Base-by-base conservation (phyloP, 1,139 yeast species). In the Cylindricascospora bacillispora region DNA sequence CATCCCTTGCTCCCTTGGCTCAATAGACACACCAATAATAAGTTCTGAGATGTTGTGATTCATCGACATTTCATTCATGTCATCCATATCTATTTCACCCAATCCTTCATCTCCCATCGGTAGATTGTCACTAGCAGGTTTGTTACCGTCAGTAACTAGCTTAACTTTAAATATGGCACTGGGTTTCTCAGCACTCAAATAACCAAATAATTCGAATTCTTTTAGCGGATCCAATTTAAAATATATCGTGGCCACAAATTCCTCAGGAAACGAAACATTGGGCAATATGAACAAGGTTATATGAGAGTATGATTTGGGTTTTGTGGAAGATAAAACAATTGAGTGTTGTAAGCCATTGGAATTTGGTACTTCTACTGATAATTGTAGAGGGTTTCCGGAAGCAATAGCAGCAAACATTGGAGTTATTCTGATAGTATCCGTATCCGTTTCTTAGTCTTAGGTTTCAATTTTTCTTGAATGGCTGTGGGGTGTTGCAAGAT, bases 121-220 rank as follows among this genome's bases (percentile, higher is more conserved):
- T 7, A 18, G 21, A 15, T 54, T 60, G 45, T 50, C 23, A 29
- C 40, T 49, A 25, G 45, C 33, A n/a, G 47, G 28, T 18, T 40
- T 35, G 11, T 34, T 26, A 16, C 39, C 31, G 6, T 49, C 31
- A 28, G 39, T 35, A 15, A 57, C 49, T 62, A 75, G 52, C 29
- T 73, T 79, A 37, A 89, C 66, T 48, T 76, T 79, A 61, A 81
- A 89, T 5, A 89, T 89, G 1, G 97, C 95, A 33, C 94, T 80
- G 14, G 93, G 97, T 50, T 89, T 89, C 25, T 58, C 59, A 2
- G 71, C 65, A 25, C 80, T 73, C 25, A 92, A 57, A 7, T 59
- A 81, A 51, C 98, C 98, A 27, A 89, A 66, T 13, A 89, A 58
- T 41, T 72, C 71, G 56, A 83, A 89, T 22, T 81, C 95, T 30